A percentile compares a stretch with the other conserved stretches of the same genome.
Conservation (phyloP, 805 yeast species). For the Ogataea salicorniae region DNA sequence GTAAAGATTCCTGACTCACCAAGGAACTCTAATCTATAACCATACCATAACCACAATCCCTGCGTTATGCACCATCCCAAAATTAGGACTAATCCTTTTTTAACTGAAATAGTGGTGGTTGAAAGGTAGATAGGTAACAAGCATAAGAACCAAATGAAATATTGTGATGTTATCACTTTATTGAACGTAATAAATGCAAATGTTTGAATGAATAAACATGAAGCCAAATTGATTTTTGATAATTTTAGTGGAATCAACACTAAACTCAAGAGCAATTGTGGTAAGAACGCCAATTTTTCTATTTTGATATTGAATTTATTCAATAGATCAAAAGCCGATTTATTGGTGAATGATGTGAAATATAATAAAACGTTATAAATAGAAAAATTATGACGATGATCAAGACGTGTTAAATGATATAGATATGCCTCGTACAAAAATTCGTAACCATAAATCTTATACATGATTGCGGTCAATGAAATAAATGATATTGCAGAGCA, state of each 20-base stretch:
- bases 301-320: conserved; percentile 10
- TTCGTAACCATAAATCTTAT: conserved; percentile 62
- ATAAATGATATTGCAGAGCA: conserved; percentile 40
- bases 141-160: conserved; percentile 90
- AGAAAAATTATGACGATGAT: conserved; percentile 94
- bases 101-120: conserved; percentile 33
- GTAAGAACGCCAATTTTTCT: conserved; percentile 65
- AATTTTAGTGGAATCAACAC: conserved; percentile 52
- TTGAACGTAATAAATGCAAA: conserved; percentile 72
- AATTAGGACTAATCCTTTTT: conserved; percentile 38
- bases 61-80: conserved; percentile 67
- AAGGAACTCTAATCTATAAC: conserved; percentile 73
- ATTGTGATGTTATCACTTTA: conserved; percentile 89
- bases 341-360: conserved; percentile 42
- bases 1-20: conserved; percentile 42
- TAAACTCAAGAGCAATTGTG: conserved; percentile 64
- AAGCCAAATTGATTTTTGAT: conserved; percentile 36
- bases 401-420: conserved; percentile 78
- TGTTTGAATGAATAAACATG: conserved; percentile 69
- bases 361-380: conserved; percentile 74
- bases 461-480: conserved; percentile 55
- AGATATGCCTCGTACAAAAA: conserved; percentile 73
- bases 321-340: conserved; percentile 10
- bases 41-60: conserved; percentile 72
- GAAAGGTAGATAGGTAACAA: conserved; percentile 71